phyloP scores from a whole-genome alignment of 495 filamentous ascomycete species.

The Tetracladium setigerum region DNA sequence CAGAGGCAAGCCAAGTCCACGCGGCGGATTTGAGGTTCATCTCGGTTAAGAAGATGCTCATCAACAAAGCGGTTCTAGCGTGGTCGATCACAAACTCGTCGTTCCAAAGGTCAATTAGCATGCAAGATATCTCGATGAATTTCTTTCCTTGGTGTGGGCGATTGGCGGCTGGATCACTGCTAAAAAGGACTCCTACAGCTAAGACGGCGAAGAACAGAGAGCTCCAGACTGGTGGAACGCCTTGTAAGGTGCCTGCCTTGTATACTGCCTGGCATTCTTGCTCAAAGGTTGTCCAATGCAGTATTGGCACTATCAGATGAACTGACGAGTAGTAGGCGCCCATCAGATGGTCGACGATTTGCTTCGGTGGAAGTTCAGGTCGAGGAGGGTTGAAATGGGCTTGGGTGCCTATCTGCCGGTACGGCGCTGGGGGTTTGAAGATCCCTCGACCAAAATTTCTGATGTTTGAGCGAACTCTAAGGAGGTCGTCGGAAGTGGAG shows the following conservation, averaged over 20 bases:
- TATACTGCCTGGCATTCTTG: conserved; percentile 73
- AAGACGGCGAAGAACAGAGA: conserved; percentile 80
- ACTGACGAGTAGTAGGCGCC: conserved; percentile 66
- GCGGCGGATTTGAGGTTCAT: conserved; percentile 82
- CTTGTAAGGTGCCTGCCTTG: conserved; percentile 52
- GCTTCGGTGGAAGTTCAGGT: conserved; percentile 62
- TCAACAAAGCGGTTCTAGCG: conserved; percentile 62
- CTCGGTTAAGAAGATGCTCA: conserved; percentile 77
- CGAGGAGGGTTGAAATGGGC: conserved; percentile 44
- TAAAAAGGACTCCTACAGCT: conserved; percentile 77
- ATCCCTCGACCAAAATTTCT: conserved; percentile 68
- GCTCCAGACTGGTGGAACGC: conserved; percentile 65
- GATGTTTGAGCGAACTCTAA: conserved; percentile 63
- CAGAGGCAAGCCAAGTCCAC: conserved; percentile 84
- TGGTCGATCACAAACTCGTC: conserved; percentile 78
- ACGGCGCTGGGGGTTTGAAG: conserved; percentile 71
- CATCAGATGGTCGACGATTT: conserved; percentile 67
- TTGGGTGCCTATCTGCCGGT: conserved; percentile 48
- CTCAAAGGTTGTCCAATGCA: conserved; percentile 85
- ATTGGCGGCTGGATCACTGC: conserved; percentile 43
- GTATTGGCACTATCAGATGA: conserved; percentile 72
- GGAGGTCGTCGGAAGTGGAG: conserved; percentile 58
- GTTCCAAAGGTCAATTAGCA: conserved; percentile 71
- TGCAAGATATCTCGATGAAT: conserved; percentile 64
- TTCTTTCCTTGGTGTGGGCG: conserved; percentile 57